Conservation (phyloP, 1,284 basidiomycete species). For the Abortiporus biennis region DNA sequence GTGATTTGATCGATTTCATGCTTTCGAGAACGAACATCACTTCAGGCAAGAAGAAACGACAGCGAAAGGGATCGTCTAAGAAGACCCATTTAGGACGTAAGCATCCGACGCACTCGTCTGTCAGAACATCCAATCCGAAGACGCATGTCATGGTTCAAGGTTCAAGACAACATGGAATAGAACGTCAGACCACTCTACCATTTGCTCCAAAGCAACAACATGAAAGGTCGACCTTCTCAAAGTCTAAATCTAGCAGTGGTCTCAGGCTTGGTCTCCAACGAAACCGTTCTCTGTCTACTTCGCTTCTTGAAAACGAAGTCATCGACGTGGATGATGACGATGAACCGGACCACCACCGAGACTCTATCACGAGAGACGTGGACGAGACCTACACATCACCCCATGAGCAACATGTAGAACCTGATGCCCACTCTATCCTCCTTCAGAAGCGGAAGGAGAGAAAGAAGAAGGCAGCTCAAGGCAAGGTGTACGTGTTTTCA, state of each 20-base stretch:
- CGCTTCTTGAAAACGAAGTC: no score
- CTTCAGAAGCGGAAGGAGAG: constrained; percentile 3
- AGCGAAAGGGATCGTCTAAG: constrained; percentile 8
- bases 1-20: constrained; percentile 22
- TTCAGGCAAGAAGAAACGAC: background rate
- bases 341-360: background rate
- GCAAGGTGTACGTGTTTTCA: constrained; percentile 8
- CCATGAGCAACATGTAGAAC: background rate
- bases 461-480: constrained; percentile 1
- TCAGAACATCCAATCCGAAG: background rate
- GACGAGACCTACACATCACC: background rate
- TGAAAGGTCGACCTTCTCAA: background rate
- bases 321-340: no score
- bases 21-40: constrained; percentile 15
- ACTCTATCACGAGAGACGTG: background rate
- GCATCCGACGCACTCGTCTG: background rate
- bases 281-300: background rate
- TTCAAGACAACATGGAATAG: constrained; percentile 11
- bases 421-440: background rate
- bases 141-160: constrained; percentile 10
- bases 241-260: background rate
- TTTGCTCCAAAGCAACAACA: background rate
- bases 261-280: constrained; percentile 6
- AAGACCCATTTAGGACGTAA: constrained; percentile 1
- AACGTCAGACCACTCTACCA: constrained; percentile 1